These are phyloP conservation scores for Pleomassaria siparia DNA, from an alignment of 2,329 filamentous ascomycete species.

Conservation along the genomic window DNA sequence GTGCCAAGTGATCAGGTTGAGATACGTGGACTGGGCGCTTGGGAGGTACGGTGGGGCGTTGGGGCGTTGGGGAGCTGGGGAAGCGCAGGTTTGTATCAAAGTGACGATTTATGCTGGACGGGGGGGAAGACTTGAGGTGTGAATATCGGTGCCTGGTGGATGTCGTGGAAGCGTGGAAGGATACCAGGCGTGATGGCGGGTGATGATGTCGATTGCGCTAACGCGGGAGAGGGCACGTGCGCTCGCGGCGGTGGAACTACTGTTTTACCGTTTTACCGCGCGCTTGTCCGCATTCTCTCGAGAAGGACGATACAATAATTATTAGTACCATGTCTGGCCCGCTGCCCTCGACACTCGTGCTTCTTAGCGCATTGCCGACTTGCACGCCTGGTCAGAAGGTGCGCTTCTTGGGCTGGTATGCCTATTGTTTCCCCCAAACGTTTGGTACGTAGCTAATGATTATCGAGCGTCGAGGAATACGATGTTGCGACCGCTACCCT, in stretches of 20 bases:
- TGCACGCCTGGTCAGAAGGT: constrained; percentile 71
- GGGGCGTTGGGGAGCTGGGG: too few relatives aligned
- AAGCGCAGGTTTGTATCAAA: neutral
- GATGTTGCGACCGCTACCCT: constrained; percentile 61
- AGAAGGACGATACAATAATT: too few relatives aligned
- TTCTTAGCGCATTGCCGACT: constrained; percentile 49
- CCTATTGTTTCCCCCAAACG: constrained; percentile 17
- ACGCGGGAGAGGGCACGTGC: constrained; percentile 12
- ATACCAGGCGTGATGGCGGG: constrained; percentile 18
- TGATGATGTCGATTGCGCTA: constrained; percentile 24
- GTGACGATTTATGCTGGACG: neutral
- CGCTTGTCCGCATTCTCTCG: neutral
- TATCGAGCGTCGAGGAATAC: constrained; percentile 60
- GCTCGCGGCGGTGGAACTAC: neutral
- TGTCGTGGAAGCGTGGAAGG: constrained; percentile 10
- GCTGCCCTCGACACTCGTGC: constrained; percentile 57
- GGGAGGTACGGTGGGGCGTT: neutral
- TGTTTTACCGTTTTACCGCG: too few relatives aligned
- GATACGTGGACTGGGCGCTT: neutral
- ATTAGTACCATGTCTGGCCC: constrained; percentile 53
- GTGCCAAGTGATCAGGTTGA: neutral
- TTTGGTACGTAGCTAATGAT: constrained; percentile 12
- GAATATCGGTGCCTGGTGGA: constrained; percentile 16
- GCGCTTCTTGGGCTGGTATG: constrained; percentile 88
- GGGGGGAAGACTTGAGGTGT: neutral